phyloP scores from a whole-genome alignment of 192 early-diverging fungal genomes.

The Neocallimastix lanati region DNA sequence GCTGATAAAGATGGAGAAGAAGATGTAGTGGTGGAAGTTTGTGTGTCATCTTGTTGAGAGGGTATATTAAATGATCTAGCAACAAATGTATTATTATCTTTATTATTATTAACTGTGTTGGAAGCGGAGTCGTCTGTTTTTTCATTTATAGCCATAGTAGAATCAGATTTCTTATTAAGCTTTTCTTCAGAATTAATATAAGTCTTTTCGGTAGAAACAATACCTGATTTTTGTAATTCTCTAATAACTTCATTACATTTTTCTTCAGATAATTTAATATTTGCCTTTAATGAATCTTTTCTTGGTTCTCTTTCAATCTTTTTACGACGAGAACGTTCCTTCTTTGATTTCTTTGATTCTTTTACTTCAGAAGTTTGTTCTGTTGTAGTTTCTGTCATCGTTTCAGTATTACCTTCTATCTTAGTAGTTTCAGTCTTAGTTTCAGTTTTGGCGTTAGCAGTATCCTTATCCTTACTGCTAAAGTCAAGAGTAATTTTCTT shows the following conservation, averaged over 20 bases:
- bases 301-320: background rate
- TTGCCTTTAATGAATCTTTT: background rate
- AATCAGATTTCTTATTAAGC: background rate
- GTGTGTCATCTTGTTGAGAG: too few relatives aligned
- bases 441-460: background rate
- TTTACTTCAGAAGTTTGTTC: too few relatives aligned
- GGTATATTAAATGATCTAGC: background rate
- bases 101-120: background rate
- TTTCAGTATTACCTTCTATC: too few relatives aligned
- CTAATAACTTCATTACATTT: background rate
- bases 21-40: too few relatives aligned
- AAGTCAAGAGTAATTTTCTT: background rate
- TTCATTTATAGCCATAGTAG: background rate
- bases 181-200: too few relatives aligned
- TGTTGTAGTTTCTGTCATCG: too few relatives aligned
- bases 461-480: background rate
- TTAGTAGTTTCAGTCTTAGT: too few relatives aligned
- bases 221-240: background rate
- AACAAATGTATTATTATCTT: background rate
- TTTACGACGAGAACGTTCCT: background rate
- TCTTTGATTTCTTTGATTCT: background rate
- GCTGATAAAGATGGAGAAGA: too few relatives aligned
- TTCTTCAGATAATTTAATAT: background rate
- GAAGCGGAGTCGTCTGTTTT: background rate
- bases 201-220: background rate